Evolutionary conservation across 108 stramenopile genomes (phyloP).

Genomic region (Cyclotella cryptica): DNA sequence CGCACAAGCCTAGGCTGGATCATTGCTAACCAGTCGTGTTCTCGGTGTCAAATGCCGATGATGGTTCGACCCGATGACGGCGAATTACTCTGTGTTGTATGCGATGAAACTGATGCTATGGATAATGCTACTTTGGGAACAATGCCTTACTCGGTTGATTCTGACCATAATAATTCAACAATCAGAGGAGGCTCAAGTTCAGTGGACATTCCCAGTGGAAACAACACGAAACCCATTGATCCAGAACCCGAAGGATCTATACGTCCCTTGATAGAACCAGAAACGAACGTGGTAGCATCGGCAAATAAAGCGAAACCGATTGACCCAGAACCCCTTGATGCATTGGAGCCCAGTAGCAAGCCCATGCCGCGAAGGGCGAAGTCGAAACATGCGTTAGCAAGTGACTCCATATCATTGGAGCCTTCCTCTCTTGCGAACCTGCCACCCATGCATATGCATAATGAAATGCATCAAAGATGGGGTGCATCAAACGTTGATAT

Average conservation of each 20-base stretch:
- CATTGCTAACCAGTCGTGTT: constrained; percentile 18
- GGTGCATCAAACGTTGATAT: background rate
- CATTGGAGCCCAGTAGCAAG: background rate
- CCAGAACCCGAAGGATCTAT: background rate
- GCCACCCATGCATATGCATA: background rate
- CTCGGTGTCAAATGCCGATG: constrained; percentile 25
- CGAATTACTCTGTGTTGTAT: constrained; percentile 13
- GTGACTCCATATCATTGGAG: background rate
- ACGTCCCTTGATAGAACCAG: too few relatives aligned
- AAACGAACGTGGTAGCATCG: background rate
- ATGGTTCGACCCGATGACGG: constrained; percentile 19
- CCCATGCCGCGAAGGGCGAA: background rate
- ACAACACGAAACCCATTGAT: background rate
- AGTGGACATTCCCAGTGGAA: background rate
- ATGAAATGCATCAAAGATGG: background rate
- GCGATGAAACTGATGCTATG: constrained; percentile 1
- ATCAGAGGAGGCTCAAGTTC: background rate
- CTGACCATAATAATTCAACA: background rate
- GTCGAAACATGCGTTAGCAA: background rate
- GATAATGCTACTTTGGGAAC: constrained; percentile 6
- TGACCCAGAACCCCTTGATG: background rate
- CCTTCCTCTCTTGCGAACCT: background rate
- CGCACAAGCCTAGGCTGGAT: constrained; percentile 19
- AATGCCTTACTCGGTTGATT: background rate
- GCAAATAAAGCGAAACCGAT: background rate